Conservation (phyloP, 306 rosid genomes). For the Abrus precatorius region DNA sequence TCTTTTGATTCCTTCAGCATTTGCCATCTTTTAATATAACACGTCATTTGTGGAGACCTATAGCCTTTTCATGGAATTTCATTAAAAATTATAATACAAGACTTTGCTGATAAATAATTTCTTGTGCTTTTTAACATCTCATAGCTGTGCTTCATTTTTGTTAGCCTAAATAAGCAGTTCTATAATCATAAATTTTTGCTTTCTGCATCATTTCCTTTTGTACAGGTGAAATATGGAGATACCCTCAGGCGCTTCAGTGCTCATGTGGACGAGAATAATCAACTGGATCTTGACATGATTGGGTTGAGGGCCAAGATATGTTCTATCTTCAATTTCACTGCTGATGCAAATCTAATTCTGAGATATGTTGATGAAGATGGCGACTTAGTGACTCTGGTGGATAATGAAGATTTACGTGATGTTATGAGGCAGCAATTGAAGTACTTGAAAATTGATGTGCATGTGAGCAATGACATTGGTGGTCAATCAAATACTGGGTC, state of each 20-base stretch:
- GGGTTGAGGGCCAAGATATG: conserved; percentile 67
- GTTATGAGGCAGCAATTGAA: conserved; percentile 74
- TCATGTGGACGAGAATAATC: conserved; percentile 52
- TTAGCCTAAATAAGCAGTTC: conserved; percentile 5
- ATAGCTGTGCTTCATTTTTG: conserved; percentile 1
- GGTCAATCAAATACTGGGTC: conserved; percentile 56
- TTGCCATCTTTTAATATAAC: neutral
- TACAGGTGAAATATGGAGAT: conserved; percentile 76
- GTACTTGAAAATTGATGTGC: conserved; percentile 78
- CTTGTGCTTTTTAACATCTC: neutral
- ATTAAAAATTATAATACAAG: neutral
- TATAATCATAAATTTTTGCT: neutral
- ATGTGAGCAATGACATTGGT: conserved; percentile 46
- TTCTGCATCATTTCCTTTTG: conserved; percentile 20
- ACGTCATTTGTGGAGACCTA: neutral
- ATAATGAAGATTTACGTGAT: conserved; percentile 84
- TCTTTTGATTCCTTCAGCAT: too few relatives aligned
- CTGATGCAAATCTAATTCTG: conserved; percentile 64
- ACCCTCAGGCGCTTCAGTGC: conserved; percentile 86
- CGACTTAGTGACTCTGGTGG: conserved; percentile 78
- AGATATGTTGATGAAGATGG: conserved; percentile 94
- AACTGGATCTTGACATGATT: conserved; percentile 76
- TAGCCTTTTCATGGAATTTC: neutral
- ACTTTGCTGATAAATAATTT: conserved; percentile 12
- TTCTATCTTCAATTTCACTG: conserved; percentile 60